These are phyloP conservation scores for Annona cherimola DNA, from an alignment of 164 flowering plant genomes.

Conservation along the genomic window DNA sequence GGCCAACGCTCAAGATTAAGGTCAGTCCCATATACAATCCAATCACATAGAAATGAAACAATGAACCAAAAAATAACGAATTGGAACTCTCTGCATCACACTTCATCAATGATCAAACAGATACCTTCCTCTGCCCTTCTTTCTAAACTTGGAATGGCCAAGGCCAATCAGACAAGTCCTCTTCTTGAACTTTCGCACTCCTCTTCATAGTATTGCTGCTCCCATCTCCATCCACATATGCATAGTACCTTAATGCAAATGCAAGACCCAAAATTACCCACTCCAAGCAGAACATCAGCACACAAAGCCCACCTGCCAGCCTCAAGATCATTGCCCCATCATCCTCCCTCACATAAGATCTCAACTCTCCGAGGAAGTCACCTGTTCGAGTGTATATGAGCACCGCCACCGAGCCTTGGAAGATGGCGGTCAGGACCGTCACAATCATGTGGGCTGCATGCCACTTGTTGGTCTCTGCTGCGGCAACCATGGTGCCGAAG, in stretches of 20 bases:
- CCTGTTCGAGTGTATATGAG: constrained; percentile 52
- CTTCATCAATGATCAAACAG: no score
- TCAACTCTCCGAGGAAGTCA: constrained; percentile 46
- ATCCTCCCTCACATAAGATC: constrained; percentile 68
- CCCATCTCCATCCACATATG: constrained; percentile 35
- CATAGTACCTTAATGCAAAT: constrained; percentile 53
- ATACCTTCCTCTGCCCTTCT: neutral
- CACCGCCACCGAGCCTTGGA: constrained; percentile 71
- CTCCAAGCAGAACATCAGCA: constrained; percentile 52
- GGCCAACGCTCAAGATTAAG: no score
- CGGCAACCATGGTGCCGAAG: constrained; percentile 45
- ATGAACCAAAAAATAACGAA: no score
- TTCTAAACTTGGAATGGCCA: constrained; percentile 42
- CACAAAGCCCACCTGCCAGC: constrained; percentile 49
- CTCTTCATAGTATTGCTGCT: constrained; percentile 24
- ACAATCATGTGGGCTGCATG: constrained; percentile 63
- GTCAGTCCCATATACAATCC: no score
- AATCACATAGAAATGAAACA: no score
- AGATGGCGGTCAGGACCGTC: constrained; percentile 69
- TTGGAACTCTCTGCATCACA: no score
- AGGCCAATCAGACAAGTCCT: constrained; percentile 33
- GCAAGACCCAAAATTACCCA: constrained; percentile 62
- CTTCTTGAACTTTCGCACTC: constrained; percentile 34
- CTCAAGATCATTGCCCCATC: constrained; percentile 57
- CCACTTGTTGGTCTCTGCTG: constrained; percentile 44